A percentile compares a stretch with the other conserved stretches of the same genome.
phyloP scores from a whole-genome alignment of 148 eudicot genomes.

The Rhododendron kiyosumense region DNA sequence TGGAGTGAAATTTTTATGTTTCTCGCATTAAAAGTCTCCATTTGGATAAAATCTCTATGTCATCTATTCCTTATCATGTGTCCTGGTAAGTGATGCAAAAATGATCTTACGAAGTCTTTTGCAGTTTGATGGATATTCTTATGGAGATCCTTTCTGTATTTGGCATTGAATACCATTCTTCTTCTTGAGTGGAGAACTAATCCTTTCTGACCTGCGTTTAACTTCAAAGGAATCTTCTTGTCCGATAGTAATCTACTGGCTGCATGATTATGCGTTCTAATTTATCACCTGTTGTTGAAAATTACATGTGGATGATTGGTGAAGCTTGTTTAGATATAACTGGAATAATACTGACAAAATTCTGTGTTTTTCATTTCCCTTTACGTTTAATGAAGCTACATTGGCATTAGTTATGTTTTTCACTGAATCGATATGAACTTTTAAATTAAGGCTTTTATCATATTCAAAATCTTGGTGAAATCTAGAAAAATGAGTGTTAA shows the following conservation, averaged over 20 bases:
- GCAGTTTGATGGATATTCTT: background rate
- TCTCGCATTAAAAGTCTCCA: background rate
- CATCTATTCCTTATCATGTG: background rate
- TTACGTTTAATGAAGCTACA: background rate
- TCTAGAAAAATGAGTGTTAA: background rate
- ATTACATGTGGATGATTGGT: background rate
- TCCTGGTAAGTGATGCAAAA: background rate
- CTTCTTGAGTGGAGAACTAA: background rate
- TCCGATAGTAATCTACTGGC: background rate
- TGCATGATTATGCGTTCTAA: background rate
- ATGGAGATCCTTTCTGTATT: background rate
- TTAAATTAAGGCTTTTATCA: background rate
- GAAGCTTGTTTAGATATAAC: background rate
- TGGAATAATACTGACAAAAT: background rate
- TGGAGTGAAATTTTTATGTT: background rate
- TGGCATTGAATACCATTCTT: background rate
- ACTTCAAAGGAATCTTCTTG: background rate
- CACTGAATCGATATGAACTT: background rate
- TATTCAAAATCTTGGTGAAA: background rate
- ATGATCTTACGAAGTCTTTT: background rate
- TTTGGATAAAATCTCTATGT: background rate
- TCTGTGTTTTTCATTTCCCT: background rate
- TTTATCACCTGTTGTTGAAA: background rate
- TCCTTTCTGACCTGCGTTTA: background rate
- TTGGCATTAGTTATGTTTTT: background rate